These are phyloP conservation scores for Vitellaria paradoxa DNA, from an alignment of 179 eudicot genomes.

Conservation along the genomic window DNA sequence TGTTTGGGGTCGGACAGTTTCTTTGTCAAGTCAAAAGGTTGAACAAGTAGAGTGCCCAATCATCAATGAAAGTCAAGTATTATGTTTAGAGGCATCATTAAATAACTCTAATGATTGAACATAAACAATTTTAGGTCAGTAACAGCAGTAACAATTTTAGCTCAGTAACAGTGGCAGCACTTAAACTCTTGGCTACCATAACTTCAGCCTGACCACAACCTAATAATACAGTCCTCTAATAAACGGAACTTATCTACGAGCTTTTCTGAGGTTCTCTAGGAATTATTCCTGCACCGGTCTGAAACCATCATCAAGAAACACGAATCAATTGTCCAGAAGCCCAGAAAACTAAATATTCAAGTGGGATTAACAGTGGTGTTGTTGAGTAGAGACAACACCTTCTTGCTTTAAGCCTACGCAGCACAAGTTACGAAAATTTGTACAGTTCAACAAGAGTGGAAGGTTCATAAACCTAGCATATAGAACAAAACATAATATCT, in stretches of 20 bases:
- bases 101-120: not conserved
- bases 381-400: not conserved
- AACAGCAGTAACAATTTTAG: no score
- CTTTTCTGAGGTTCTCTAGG: not conserved
- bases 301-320: not conserved
- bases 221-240: not conserved
- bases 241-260: not conserved
- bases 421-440: no score
- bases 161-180: no score
- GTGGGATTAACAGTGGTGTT: not conserved
- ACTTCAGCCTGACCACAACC: not conserved
- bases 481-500: not conserved
- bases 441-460: not conserved
- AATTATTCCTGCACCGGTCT: not conserved
- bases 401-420: not conserved
- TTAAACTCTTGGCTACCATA: not conserved
- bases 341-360: not conserved
- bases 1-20: not conserved
- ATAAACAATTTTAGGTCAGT: not conserved
- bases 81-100: not conserved
- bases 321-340: not conserved
- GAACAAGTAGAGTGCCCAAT: not conserved
- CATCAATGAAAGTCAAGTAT: not conserved
- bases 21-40: not conserved
- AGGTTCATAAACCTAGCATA: not conserved